Percentiles rank a stretch among this genome's conserved stretches.
phyloP scores from a whole-genome alignment of 495 filamentous ascomycete species.

The Trichodelitschia bisporula region DNA sequence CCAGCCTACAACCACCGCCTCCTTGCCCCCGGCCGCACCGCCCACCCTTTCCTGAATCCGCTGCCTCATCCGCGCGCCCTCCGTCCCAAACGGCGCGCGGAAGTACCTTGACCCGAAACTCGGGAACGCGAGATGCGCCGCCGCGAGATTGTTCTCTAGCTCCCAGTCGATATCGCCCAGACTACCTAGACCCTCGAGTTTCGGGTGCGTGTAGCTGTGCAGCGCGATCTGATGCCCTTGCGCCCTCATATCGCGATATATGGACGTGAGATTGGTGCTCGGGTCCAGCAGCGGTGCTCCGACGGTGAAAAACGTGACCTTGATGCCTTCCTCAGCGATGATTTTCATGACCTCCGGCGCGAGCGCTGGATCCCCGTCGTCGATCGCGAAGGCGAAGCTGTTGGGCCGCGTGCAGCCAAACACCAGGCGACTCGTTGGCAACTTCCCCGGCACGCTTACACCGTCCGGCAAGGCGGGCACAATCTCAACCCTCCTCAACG shows the following conservation, averaged over 20 bases:
- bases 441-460: slow-evolving; percentile 31
- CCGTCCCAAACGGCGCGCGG: slow-evolving; percentile 52
- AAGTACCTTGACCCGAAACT: no score
- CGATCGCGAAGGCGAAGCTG: slow-evolving; percentile 59
- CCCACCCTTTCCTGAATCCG: no score
- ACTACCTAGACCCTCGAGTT: slow-evolving; percentile 38
- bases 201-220: slow-evolving; percentile 51
- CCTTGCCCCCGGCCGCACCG: slow-evolving; percentile 19
- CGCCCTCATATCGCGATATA: slow-evolving; percentile 10
- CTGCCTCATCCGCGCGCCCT: slow-evolving; percentile 46
- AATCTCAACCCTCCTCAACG: slow-evolving; percentile 39
- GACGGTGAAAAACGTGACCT: slow-evolving; percentile 60
- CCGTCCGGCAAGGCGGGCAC: slow-evolving; percentile 25
- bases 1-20: slow-evolving; percentile 43
- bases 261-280: slow-evolving; percentile 10
- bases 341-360: slow-evolving; percentile 40
- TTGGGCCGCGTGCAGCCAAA: slow-evolving; percentile 47
- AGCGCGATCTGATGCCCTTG: slow-evolving; percentile 50
- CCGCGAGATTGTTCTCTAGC: slow-evolving; percentile 32
- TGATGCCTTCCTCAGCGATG: slow-evolving; percentile 34
- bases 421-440: slow-evolving; percentile 33
- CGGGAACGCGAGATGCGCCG: slow-evolving; percentile 17
- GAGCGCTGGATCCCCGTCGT: slow-evolving; percentile 41
- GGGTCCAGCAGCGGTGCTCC: slow-evolving; percentile 35
- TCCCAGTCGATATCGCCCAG: slow-evolving; percentile 43